Conservation (phyloP, 176 grass and related monocot genomes). For the Aegilops umbellulata region DNA sequence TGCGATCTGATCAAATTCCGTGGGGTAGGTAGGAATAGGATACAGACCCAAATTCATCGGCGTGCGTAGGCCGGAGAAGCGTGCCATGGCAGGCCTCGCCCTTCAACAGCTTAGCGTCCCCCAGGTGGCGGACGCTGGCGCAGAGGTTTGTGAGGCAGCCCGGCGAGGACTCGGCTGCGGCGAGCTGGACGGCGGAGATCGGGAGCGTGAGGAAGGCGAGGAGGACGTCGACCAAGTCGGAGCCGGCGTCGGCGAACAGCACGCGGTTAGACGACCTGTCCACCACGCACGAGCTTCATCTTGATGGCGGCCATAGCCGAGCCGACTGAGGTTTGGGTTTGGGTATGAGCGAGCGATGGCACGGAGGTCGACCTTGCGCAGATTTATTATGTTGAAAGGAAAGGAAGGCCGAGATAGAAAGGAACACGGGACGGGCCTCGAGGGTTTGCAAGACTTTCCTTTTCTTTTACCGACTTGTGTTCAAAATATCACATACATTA, state of each 20-base stretch:
- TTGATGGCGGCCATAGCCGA: conserved; percentile 13
- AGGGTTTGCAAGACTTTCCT: too few relatives aligned
- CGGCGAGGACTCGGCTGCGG: not conserved
- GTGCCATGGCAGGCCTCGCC: not conserved
- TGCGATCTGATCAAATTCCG: not conserved
- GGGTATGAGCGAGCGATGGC: too few relatives aligned
- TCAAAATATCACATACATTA: too few relatives aligned
- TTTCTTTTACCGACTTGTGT: too few relatives aligned
- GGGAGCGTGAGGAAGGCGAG: not conserved
- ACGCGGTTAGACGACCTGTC: not conserved
- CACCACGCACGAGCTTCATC: not conserved
- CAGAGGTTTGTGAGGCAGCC: not conserved
- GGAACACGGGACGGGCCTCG: too few relatives aligned
- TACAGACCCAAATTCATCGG: not conserved
- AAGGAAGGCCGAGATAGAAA: too few relatives aligned
- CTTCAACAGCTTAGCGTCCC: not conserved
- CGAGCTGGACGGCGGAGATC: not conserved
- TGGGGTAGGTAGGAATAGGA: not conserved
- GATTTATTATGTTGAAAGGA: too few relatives aligned
- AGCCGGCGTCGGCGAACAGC: not conserved
- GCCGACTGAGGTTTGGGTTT: not conserved
- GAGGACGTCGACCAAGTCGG: not conserved
- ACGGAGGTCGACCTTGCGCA: too few relatives aligned
- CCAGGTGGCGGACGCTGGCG: not conserved
- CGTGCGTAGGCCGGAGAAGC: not conserved